Evolutionary conservation across 2,329 filamentous ascomycete genomes (phyloP).

Genomic region (Hymenoscyphus scutula): DNA sequence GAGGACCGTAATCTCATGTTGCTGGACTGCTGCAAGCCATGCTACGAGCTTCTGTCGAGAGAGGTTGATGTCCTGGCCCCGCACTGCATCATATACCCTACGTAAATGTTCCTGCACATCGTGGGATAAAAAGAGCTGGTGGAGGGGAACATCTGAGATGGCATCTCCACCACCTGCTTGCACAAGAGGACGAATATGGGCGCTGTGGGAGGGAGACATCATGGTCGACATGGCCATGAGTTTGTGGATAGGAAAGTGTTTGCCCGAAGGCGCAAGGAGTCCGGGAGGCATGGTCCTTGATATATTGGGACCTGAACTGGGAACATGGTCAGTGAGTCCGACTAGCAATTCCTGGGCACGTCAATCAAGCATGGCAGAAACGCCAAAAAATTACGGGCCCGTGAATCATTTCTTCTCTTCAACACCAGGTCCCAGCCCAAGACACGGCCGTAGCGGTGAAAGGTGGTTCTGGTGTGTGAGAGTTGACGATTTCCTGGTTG

Average conservation of each 20-base stretch:
- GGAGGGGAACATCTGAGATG: constrained; percentile 23
- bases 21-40: constrained; percentile 53
- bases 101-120: constrained; percentile 49
- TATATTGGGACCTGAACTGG: constrained; percentile 17
- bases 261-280: constrained; percentile 29
- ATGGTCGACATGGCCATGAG: constrained; percentile 37
- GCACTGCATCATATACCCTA: constrained; percentile 47
- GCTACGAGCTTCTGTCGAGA: constrained; percentile 42
- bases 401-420: not conserved
- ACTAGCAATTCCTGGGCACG: constrained; percentile 1
- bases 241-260: constrained; percentile 37
- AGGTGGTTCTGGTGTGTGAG: not conserved
- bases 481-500: not conserved
- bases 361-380: constrained; percentile 1
- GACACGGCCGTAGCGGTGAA: not conserved
- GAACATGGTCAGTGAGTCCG: constrained; percentile 13
- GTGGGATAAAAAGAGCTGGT: constrained; percentile 44
- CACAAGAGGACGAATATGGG: constrained; percentile 26
- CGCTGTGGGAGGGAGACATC: constrained; percentile 28
- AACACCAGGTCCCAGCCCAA: not conserved
- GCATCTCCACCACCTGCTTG: constrained; percentile 30
- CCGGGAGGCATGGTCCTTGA: constrained; percentile 19
- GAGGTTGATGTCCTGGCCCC: constrained; percentile 37
- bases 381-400: not conserved
- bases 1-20: constrained; percentile 22